A percentile compares a stretch with the other conserved stretches of the same genome.
Evolutionary conservation across 139 green algal genomes (phyloP).

Genomic region (Coelastrella sp.): DNA sequence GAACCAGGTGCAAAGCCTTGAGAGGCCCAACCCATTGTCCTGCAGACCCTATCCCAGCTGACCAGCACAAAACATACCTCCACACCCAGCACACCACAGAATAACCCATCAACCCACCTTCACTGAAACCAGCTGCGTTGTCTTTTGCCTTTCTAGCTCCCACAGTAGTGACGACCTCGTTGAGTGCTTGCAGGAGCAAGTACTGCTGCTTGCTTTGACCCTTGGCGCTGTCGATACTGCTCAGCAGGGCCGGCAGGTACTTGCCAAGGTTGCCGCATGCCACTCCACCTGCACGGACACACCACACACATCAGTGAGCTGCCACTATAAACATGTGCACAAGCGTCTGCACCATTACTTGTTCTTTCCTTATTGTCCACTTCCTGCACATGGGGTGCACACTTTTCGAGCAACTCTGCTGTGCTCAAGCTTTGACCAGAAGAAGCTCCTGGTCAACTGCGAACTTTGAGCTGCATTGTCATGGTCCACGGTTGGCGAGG

Average conservation of each 20-base stretch:
- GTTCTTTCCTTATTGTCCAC: too few species aligned
- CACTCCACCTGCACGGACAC: slow-evolving; percentile 7
- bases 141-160: slow-evolving; percentile 8
- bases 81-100: not conserved
- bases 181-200: slow-evolving; percentile 81
- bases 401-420: too few species aligned
- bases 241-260: slow-evolving; percentile 87
- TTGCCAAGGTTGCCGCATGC: slow-evolving; percentile 80
- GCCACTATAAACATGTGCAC: too few species aligned
- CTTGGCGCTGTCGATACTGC: slow-evolving; percentile 60
- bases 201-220: slow-evolving; percentile 74
- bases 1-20: too few species aligned
- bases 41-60: not conserved
- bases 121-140: slow-evolving; percentile 1
- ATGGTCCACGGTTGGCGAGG: too few species aligned
- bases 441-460: too few species aligned
- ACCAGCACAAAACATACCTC: not conserved
- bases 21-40: too few species aligned
- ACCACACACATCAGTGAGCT: not conserved
- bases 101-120: not conserved
- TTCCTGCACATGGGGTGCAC: too few species aligned
- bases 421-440: too few species aligned
- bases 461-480: too few species aligned
- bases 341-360: too few species aligned
- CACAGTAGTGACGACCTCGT: slow-evolving; percentile 84